Evolutionary conservation across 768 basidiomycete species (phyloP).

Genomic region (Leccinum incarnatum): DNA sequence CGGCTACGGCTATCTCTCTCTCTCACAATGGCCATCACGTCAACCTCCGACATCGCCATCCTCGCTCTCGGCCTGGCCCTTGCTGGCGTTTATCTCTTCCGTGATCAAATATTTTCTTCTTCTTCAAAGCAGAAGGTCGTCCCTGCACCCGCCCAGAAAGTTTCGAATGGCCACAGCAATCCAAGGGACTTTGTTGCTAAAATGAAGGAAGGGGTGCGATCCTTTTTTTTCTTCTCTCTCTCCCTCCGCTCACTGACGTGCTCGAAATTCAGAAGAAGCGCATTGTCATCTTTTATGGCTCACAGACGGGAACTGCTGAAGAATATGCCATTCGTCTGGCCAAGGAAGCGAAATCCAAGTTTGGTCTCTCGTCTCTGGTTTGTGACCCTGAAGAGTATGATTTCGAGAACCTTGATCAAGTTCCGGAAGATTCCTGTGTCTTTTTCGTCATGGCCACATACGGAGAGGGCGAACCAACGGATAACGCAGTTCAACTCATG

Average conservation of each 20-base stretch:
- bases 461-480: slow-evolving; percentile 98
- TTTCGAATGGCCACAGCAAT: slow-evolving; percentile 69
- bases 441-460: slow-evolving; percentile 99
- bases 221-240: neutral
- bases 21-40: slow-evolving; percentile 53
- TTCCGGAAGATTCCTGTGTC: slow-evolving; percentile 83
- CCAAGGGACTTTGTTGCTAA: slow-evolving; percentile 93
- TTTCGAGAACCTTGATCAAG: slow-evolving; percentile 90
- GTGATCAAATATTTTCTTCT: slow-evolving; percentile 72
- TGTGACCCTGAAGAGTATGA: slow-evolving; percentile 99
- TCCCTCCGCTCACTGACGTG: slow-evolving; percentile 2
- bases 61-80: slow-evolving; percentile 72
- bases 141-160: slow-evolving; percentile 43
- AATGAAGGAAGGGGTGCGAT: slow-evolving; percentile 86
- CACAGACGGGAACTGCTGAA: slow-evolving; percentile 97
- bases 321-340: slow-evolving; percentile 97
- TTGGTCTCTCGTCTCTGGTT: slow-evolving; percentile 91
- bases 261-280: slow-evolving; percentile 77
- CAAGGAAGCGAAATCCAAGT: slow-evolving; percentile 96
- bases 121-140: slow-evolving; percentile 59
- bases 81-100: slow-evolving; percentile 79
- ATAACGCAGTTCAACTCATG: slow-evolving; percentile 94
- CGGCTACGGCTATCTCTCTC: neutral
- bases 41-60: slow-evolving; percentile 70
- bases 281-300: slow-evolving; percentile 95